These are phyloP conservation scores for Epichloe elymi DNA, from an alignment of 2,329 filamentous ascomycete genomes.

Conservation along the genomic window DNA sequence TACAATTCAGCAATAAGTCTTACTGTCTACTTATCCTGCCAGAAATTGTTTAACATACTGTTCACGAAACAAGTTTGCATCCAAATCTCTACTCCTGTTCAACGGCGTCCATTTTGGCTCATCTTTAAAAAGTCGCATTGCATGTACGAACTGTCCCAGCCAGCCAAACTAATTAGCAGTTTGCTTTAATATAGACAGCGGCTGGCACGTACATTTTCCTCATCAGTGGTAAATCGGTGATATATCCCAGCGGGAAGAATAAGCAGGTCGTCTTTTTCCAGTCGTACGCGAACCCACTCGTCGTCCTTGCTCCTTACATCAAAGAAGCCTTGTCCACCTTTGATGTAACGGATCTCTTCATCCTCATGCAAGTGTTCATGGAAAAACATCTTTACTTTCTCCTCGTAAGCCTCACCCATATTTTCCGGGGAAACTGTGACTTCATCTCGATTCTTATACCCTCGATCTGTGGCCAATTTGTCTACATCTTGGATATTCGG, in stretches of 20 bases:
- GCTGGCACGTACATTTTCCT: constrained; percentile 57
- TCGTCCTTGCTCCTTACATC: constrained; percentile 76
- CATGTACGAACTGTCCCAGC: constrained; percentile 66
- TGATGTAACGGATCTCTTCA: constrained; percentile 93
- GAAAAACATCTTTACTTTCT: constrained; percentile 91
- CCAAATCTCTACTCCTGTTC: constrained; percentile 65
- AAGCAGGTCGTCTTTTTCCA: constrained; percentile 82
- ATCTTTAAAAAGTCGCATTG: constrained; percentile 94
- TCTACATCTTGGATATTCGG: constrained; percentile 55
- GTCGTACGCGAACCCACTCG: constrained; percentile 73
- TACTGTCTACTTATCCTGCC: background rate
- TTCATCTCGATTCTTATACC: constrained; percentile 91
- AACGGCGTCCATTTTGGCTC: constrained; percentile 97
- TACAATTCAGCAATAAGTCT: too few relatives aligned
- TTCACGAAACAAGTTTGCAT: constrained; percentile 65
- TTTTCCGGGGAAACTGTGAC: constrained; percentile 75
- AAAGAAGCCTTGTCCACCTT: constrained; percentile 81
- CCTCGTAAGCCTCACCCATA: constrained; percentile 80
- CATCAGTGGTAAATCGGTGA: constrained; percentile 92
- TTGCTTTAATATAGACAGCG: background rate
- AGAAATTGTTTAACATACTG: constrained; percentile 51
- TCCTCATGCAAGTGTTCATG: constrained; percentile 94
- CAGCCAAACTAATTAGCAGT: background rate
- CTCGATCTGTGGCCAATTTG: constrained; percentile 56
- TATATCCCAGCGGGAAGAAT: constrained; percentile 93